A percentile compares a stretch with the other conserved stretches of the same genome.
Conservation (phyloP, 768 basidiomycete species). For the Suillus variegatus region DNA sequence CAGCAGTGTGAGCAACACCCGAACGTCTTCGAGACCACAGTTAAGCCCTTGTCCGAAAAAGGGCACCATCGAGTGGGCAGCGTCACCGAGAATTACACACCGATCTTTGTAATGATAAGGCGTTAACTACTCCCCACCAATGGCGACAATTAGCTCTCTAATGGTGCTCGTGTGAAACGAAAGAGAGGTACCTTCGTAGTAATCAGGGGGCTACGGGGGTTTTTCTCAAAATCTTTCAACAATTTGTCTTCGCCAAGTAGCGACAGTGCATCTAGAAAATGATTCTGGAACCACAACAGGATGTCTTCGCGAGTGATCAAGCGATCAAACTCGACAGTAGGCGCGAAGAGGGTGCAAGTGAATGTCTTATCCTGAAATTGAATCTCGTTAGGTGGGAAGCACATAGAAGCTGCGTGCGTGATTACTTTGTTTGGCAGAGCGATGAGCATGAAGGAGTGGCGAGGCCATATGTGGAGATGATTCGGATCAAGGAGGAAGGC, state of each 20-base stretch:
- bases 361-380: slow-evolving; percentile 85
- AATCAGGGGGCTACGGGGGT: slow-evolving; percentile 88
- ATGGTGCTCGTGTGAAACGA: slow-evolving; percentile 16
- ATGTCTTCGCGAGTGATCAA: slow-evolving; percentile 59
- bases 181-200: slow-evolving; percentile 78
- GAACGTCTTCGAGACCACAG: slow-evolving; percentile 96
- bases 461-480: slow-evolving; percentile 99
- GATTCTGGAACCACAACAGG: slow-evolving; percentile 72
- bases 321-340: slow-evolving; percentile 71
- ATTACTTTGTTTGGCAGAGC: slow-evolving; percentile 94
- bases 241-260: slow-evolving; percentile 83
- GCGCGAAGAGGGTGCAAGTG: slow-evolving; percentile 95
- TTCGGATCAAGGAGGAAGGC: slow-evolving; percentile 87
- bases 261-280: slow-evolving; percentile 88
- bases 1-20: slow-evolving; percentile 79
- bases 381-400: slow-evolving; percentile 26
- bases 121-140: slow-evolving; percentile 52
- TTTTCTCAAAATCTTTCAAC: slow-evolving; percentile 74
- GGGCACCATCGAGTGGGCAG: slow-evolving; percentile 98
- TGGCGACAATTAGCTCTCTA: slow-evolving; percentile 18
- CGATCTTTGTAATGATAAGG: slow-evolving; percentile 92
- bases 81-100: slow-evolving; percentile 88
- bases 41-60: slow-evolving; percentile 98
- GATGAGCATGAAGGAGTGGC: slow-evolving; percentile 99
- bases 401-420: slow-evolving; percentile 21